Evolutionary conservation across 1,284 basidiomycete species (phyloP).

Genomic region (Cryptococcus sp.): DNA sequence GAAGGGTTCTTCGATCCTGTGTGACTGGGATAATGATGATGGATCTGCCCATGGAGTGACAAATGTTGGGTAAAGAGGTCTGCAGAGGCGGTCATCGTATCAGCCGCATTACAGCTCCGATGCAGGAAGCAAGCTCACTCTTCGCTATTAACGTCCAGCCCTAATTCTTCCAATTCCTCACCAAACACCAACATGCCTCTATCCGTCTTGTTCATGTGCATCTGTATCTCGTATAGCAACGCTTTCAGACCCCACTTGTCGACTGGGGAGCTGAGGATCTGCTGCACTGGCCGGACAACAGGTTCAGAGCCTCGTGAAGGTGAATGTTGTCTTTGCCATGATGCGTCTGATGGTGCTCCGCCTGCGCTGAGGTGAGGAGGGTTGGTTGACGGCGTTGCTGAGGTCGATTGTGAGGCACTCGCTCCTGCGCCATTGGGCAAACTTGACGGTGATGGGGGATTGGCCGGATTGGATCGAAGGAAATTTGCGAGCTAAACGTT

Average conservation of each 20-base stretch:
- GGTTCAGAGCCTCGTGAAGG: constrained; percentile 51
- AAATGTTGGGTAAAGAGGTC: constrained; percentile 88
- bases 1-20: constrained; percentile 58
- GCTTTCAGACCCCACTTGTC: constrained; percentile 94
- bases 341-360: constrained; percentile 31
- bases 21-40: constrained; percentile 56
- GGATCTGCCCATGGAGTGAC: constrained; percentile 97
- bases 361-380: constrained; percentile 24
- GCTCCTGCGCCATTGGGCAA: constrained; percentile 30
- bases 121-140: constrained; percentile 63
- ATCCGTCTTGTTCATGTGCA: constrained; percentile 75
- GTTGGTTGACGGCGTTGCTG: constrained; percentile 40
- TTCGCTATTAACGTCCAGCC: constrained; percentile 81
- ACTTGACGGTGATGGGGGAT: constrained; percentile 27
- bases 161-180: constrained; percentile 89
- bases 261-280: constrained; percentile 88
- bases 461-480: constrained; percentile 23
- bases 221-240: constrained; percentile 84
- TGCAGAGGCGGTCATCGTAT: constrained; percentile 44
- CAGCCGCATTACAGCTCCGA: background rate
- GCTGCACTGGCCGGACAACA: constrained; percentile 88
- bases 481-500: constrained; percentile 34
- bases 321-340: constrained; percentile 36
- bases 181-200: constrained; percentile 83
- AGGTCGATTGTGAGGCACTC: constrained; percentile 35